phyloP scores from a whole-genome alignment of 140 eudicot species.

The Senecio squalidus region DNA sequence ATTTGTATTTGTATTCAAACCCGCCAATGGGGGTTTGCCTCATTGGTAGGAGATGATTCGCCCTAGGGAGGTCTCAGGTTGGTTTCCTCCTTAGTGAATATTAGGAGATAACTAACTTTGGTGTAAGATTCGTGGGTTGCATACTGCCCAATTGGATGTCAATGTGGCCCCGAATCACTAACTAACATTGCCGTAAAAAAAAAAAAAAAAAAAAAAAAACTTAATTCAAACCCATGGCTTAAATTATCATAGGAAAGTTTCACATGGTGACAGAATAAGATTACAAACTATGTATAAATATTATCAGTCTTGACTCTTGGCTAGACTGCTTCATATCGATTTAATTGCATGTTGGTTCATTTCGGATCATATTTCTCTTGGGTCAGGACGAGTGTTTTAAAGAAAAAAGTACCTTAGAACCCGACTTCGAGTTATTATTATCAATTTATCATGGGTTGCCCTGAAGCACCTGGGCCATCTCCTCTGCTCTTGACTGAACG shows the following conservation, averaged over 20 bases:
- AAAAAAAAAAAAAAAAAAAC: too few species aligned
- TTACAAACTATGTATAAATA: background rate
- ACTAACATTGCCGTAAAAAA: too few species aligned
- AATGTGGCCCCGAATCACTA: too few species aligned
- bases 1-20: too few species aligned
- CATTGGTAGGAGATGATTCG: too few species aligned
- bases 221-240: background rate
- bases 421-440: background rate
- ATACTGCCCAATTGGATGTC: too few species aligned
- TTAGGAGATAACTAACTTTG: too few species aligned
- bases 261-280: background rate
- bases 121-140: too few species aligned
- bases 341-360: background rate
- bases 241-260: background rate
- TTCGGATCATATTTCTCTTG: background rate
- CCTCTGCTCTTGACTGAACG: constrained; percentile 76
- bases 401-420: background rate
- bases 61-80: too few species aligned
- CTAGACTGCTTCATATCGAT: background rate
- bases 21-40: too few species aligned
- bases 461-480: constrained; percentile 47
- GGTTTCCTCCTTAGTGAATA: too few species aligned
- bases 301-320: background rate
- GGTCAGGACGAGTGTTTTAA: background rate
- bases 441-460: constrained; percentile 47